phyloP scores from a whole-genome alignment of 208 protist species.

The Crithidia mellificae region DNA sequence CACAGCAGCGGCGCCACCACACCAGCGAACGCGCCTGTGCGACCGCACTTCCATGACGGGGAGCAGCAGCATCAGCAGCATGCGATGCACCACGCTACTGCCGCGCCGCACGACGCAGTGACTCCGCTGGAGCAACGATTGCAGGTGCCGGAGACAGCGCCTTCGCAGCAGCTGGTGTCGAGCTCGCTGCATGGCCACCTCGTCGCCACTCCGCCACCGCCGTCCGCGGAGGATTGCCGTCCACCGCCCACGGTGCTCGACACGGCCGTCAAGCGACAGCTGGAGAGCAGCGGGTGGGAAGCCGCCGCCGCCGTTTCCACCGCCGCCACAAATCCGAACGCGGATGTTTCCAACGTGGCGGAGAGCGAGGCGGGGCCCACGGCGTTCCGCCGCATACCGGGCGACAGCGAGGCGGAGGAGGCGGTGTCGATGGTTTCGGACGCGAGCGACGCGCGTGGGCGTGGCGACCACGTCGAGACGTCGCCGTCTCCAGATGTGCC shows the following conservation, averaged over 20 bases:
- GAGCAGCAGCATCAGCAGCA: too few species aligned
- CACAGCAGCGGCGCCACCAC: neutral
- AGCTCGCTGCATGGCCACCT: neutral
- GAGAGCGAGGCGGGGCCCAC: too few species aligned
- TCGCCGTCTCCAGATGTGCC: conserved; percentile 25
- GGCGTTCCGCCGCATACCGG: too few species aligned
- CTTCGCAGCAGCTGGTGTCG: too few species aligned
- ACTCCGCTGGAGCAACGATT: neutral
- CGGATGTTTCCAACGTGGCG: neutral
- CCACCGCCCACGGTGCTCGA: conserved; percentile 4
- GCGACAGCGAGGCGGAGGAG: too few species aligned
- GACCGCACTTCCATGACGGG: too few species aligned
- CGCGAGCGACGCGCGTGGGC: too few species aligned
- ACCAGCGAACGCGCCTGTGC: neutral
- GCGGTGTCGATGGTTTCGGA: neutral
- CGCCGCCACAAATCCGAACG: neutral
- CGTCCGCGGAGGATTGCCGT: neutral
- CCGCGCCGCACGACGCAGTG: too few species aligned
- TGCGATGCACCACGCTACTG: neutral
- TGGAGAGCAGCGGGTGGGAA: neutral
- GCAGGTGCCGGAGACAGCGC: too few species aligned
- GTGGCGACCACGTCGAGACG: conserved; percentile 1
- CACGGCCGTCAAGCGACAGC: conserved; percentile 2
- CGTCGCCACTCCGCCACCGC: neutral
- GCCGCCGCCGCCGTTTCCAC: too few species aligned